Evolutionary conservation across 2,329 filamentous ascomycete species (phyloP), one percentile per base, ranked within the genome.

Genomic region (Colletotrichum siamense): DNA sequence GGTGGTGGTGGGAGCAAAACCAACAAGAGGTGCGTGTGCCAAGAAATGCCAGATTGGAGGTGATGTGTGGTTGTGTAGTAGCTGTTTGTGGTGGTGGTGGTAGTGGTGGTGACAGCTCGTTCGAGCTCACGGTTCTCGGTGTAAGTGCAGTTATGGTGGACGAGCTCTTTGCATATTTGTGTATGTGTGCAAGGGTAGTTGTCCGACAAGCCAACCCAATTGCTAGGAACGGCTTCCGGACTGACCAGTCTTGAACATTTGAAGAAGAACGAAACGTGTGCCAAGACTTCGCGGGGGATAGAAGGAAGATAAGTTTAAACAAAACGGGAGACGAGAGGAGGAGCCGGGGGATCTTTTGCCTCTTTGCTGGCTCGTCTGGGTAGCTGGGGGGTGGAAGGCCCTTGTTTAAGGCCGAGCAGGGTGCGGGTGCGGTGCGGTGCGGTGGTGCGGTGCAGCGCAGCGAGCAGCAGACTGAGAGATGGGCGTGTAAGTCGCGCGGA

Each of bases 281-380:
- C 76, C 66, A 76, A 76, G 76, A 69, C 73, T 77, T 77, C 71
- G 76, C 59, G 76, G 75, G 71, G 75, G 75, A 77, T 67, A 66
- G 75, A 62, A 76, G 63, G 73, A 76, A 70, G 73, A 76, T 75
- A 73, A 72, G 73, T 75, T 70, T 76, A 74, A 76, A 76, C 72
- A 76, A 73, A 73, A 72, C 62, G 64, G 69, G 75, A 70, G 71
- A 71, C 75, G 52, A 69, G 75, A 72, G 62, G 63, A 55, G 69
- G 57, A 76, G 63, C 72, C 73, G 67, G 72, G 75, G 73, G 64
- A 72, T 69, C 68, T 77, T 74, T 76, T 69, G 75, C 73, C 68
- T 77, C 59, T 73, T 62, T 73, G 73, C 73, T 76, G 70, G 69
- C 62, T 75, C 66, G 59, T 57, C 71, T 75, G 66, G 75, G 75